A percentile compares a stretch with the other conserved stretches of the same genome.
These are phyloP conservation scores for Colletotrichum gloeosporioides DNA, from an alignment of 2,329 filamentous ascomycete genomes.

Conservation along the genomic window DNA sequence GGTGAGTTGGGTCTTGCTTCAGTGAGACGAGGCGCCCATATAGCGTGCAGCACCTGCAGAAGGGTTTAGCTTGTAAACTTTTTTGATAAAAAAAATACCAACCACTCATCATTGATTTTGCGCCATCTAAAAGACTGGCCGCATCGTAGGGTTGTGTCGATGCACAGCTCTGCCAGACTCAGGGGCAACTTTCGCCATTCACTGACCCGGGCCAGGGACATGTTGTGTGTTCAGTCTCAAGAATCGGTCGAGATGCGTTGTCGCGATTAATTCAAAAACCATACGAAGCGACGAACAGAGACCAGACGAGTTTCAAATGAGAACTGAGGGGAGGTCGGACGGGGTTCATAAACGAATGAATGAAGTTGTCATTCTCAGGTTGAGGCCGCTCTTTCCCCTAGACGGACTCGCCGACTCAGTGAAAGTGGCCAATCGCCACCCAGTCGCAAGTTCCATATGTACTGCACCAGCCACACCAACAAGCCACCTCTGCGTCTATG, in stretches of 20 bases:
- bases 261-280: not conserved
- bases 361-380: not conserved
- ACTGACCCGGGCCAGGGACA: conserved; percentile 55
- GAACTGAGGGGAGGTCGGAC: not conserved
- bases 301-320: not conserved
- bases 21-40: conserved; percentile 85
- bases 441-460: not conserved
- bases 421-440: not conserved
- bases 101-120: conserved; percentile 86
- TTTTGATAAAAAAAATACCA: conserved; percentile 8
- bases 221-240: conserved; percentile 16
- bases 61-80: not conserved
- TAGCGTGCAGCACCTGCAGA: conserved; percentile 75
- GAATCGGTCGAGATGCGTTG: not conserved
- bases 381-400: not conserved
- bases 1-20: conserved; percentile 77
- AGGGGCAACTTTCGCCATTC: conserved; percentile 91
- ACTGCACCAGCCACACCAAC: not conserved
- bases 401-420: not conserved
- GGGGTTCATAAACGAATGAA: not conserved
- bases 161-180: conserved; percentile 83
- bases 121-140: conserved; percentile 98
- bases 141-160: conserved; percentile 92
- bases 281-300: not conserved
- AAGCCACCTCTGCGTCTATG: not conserved